Evolutionary conservation across 2,329 filamentous ascomycete species (phyloP).

Genomic region (Penicillium sp.): DNA sequence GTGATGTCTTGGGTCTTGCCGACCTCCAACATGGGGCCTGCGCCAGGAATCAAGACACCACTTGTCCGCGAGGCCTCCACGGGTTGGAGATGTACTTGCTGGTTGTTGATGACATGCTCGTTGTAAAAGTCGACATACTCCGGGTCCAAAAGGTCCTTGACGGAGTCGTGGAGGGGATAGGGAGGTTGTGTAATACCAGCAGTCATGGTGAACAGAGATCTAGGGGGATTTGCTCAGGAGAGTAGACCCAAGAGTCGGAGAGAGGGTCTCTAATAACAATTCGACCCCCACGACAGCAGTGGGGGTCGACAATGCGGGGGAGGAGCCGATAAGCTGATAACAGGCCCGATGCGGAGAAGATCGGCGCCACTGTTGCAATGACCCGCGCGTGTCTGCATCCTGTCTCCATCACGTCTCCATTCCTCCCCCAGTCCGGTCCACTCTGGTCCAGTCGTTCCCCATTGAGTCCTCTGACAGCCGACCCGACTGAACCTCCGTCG

Average conservation of each 20-base stretch:
- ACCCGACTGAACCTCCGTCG: neutral
- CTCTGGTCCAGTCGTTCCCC: neutral
- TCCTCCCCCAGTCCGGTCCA: neutral
- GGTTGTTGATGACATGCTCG: slow-evolving; percentile 51
- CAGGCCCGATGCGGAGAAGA: neutral
- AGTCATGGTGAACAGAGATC: neutral
- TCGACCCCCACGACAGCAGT: slow-evolving; percentile 2
- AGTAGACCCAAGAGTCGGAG: neutral
- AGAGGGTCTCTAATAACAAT: neutral
- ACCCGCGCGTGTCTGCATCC: neutral
- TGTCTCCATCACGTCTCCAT: neutral
- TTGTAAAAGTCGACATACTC: slow-evolving; percentile 59
- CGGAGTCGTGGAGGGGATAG: slow-evolving; percentile 53
- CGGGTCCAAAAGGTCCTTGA: slow-evolving; percentile 49
- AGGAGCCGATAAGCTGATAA: slow-evolving; percentile 3
- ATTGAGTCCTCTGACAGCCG: neutral
- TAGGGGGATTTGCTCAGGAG: neutral
- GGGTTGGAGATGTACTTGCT: slow-evolving; percentile 59
- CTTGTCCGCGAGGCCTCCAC: slow-evolving; percentile 54
- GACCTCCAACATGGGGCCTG: slow-evolving; percentile 52
- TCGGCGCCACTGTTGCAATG: neutral
- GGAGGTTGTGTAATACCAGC: slow-evolving; percentile 34
- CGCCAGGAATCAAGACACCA: slow-evolving; percentile 56
- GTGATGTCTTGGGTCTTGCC: slow-evolving; percentile 50
- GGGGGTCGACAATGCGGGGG: slow-evolving; percentile 3